These are phyloP conservation scores for Phytophthora tentaculata DNA, from an alignment of 352 stramenopile species.

Conservation along the genomic window DNA sequence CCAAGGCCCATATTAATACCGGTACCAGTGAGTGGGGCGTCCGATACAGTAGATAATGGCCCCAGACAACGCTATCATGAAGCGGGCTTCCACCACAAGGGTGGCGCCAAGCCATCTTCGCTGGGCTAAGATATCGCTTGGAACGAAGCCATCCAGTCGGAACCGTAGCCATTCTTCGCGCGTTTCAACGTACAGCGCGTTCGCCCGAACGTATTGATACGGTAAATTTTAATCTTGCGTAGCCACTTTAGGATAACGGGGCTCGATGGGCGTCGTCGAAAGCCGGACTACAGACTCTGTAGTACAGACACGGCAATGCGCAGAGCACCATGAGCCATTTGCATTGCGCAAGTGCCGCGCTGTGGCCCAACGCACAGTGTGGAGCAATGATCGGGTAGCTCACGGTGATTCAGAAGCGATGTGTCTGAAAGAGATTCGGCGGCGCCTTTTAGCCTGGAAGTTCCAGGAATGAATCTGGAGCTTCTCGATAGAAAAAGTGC, in stretches of 20 bases:
- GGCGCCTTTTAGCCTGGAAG: not conserved
- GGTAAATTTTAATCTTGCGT: slow-evolving; percentile 16
- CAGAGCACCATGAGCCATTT: slow-evolving; percentile 6
- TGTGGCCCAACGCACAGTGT: not conserved
- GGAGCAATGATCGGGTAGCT: not conserved
- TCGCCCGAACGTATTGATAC: not conserved
- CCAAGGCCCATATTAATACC: too few relatives aligned
- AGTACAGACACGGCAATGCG: slow-evolving; percentile 8
- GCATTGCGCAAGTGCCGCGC: slow-evolving; percentile 5
- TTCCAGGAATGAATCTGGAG: slow-evolving; percentile 18
- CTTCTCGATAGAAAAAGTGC: slow-evolving; percentile 27
- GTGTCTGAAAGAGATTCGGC: slow-evolving; percentile 16
- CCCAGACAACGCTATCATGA: too few relatives aligned
- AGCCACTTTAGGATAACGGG: slow-evolving; percentile 16
- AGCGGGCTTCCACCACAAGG: too few relatives aligned
- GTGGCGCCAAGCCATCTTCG: not conserved
- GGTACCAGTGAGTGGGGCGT: too few relatives aligned
- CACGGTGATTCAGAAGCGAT: not conserved
- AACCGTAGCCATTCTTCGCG: not conserved
- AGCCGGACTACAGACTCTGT: slow-evolving; percentile 20
- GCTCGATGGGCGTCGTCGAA: slow-evolving; percentile 12
- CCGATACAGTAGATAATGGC: too few relatives aligned
- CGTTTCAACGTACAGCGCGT: slow-evolving; percentile 24
- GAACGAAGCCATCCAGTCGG: not conserved
- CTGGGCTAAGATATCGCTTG: not conserved